phyloP scores from a whole-genome alignment of 2,329 filamentous ascomycete genomes.

The Aspergillus neoniger region DNA sequence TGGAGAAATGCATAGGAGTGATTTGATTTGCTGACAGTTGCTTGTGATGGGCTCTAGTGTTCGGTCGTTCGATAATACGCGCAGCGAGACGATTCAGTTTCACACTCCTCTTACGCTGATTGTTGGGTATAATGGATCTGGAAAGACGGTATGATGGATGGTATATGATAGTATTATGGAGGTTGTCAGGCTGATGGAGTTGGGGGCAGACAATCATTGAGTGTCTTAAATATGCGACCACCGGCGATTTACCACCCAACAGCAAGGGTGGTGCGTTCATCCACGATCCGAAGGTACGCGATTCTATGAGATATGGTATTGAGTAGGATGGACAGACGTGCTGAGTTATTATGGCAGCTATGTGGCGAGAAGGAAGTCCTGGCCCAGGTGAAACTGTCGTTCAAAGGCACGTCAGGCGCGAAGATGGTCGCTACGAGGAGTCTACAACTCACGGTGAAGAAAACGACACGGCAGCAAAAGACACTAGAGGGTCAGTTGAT shows the following conservation, averaged over 20 bases:
- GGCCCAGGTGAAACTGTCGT: conserved; percentile 88
- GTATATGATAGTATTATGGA: not conserved
- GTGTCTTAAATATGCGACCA: conserved; percentile 96
- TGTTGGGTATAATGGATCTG: conserved; percentile 94
- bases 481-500: conserved; percentile 79
- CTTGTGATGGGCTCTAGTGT: conserved; percentile 48
- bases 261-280: conserved; percentile 88
- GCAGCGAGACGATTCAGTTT: conserved; percentile 80
- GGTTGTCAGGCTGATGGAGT: conserved; percentile 11
- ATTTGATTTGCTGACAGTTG: not conserved
- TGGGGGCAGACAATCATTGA: conserved; percentile 82
- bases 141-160: conserved; percentile 68
- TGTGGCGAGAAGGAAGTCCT: conserved; percentile 83
- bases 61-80: conserved; percentile 80
- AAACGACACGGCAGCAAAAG: conserved; percentile 73
- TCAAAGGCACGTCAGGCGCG: conserved; percentile 74
- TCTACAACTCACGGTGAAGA: conserved; percentile 84
- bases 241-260: conserved; percentile 89
- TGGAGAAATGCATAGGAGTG: not conserved
- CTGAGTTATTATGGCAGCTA: conserved; percentile 52
- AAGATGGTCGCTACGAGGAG: conserved; percentile 82
- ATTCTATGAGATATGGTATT: not conserved
- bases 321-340: not conserved
- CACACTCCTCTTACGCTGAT: conserved; percentile 91
- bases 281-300: conserved; percentile 81